Conservation (phyloP, 768 basidiomycete species). For the Podaxis rugospora region DNA sequence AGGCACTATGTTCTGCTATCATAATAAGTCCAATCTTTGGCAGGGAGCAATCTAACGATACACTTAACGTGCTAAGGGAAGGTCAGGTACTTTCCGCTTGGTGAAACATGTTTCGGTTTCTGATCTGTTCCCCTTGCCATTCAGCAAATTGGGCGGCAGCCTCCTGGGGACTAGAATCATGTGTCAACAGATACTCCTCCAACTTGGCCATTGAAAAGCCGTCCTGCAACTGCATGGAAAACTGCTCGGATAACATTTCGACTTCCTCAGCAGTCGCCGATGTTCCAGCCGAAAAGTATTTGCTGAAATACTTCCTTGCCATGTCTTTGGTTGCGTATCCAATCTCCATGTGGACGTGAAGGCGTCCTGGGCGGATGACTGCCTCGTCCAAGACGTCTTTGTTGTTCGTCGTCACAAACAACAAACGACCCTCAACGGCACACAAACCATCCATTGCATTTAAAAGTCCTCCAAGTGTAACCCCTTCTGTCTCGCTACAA, state of each 20-base stretch:
- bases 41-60: too few relatives aligned
- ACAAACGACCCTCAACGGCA: conserved; percentile 40
- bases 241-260: conserved; percentile 18
- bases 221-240: conserved; percentile 58
- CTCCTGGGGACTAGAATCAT: background rate
- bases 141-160: background rate
- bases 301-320: conserved; percentile 50
- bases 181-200: background rate
- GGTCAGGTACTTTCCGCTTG: background rate
- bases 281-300: conserved; percentile 35
- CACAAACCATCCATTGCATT: conserved; percentile 68
- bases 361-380: conserved; percentile 60
- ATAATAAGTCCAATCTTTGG: too few relatives aligned
- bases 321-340: conserved; percentile 56
- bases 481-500: conserved; percentile 18
- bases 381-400: conserved; percentile 58
- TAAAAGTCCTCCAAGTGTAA: conserved; percentile 63
- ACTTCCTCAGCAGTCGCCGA: background rate
- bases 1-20: background rate
- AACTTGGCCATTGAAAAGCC: background rate
- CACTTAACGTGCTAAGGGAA: too few relatives aligned
- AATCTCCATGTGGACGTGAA: conserved; percentile 68
- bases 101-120: background rate
- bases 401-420: conserved; percentile 72
- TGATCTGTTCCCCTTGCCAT: background rate